Evolutionary conservation across 345 rosid species (phyloP).

Genomic region (Excoecaria agallocha): DNA sequence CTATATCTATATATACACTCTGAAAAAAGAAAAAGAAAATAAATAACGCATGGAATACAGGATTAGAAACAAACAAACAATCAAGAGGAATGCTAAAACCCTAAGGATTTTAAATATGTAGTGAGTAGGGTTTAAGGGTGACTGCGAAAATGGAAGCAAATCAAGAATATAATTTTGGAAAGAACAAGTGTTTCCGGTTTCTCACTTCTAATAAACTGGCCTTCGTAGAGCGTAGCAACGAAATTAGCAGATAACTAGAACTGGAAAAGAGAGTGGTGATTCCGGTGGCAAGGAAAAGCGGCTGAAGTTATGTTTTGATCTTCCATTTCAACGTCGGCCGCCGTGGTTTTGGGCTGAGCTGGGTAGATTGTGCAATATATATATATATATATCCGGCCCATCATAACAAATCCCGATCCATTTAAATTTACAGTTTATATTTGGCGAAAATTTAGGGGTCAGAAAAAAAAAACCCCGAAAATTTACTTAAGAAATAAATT

Average conservation of each 20-base stretch:
- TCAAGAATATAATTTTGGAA: neutral
- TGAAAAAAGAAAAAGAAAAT: neutral
- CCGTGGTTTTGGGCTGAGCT: neutral
- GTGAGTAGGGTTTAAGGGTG: slow-evolving; percentile 3
- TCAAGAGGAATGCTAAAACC: neutral
- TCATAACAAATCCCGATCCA: neutral
- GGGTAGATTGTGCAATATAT: neutral
- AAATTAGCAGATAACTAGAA: neutral
- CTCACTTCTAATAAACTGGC: neutral
- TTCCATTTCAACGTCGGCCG: neutral
- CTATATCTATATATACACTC: neutral
- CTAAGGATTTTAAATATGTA: neutral
- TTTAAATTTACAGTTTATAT: no score
- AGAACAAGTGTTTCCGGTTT: neutral
- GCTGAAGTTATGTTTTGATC: neutral
- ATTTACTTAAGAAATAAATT: no score
- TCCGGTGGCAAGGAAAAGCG: neutral
- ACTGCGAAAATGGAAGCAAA: neutral
- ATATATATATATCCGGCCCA: neutral
- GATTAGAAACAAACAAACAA: no score
- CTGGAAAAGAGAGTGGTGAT: neutral
- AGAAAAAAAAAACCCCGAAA: no score
- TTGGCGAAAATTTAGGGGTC: no score
- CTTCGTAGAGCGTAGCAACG: neutral
- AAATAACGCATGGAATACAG: neutral